Conservation (phyloP, 352 stramenopile species). For the Phytophthora boehmeriae region DNA sequence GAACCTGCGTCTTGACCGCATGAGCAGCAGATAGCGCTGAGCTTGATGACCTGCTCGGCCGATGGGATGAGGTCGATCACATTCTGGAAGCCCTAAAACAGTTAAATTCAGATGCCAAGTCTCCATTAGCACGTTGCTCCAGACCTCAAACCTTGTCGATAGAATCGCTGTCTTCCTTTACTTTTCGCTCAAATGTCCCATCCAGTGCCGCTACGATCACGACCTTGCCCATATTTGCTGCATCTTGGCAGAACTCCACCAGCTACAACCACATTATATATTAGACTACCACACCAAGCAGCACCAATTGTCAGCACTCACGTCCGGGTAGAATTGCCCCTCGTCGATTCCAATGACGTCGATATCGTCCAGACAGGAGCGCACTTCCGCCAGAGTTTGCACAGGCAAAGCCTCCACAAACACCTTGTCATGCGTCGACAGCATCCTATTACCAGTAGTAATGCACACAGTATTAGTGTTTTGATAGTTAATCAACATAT, state of each 20-base stretch:
- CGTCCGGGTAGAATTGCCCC: constrained; percentile 87
- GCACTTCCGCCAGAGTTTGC: constrained; percentile 59
- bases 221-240: constrained; percentile 72
- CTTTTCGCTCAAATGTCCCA: constrained; percentile 79
- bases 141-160: background rate
- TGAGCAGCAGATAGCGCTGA: constrained; percentile 84
- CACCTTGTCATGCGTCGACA: constrained; percentile 82
- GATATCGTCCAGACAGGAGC: constrained; percentile 59
- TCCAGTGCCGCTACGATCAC: constrained; percentile 81
- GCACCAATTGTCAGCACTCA: constrained; percentile 20
- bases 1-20: constrained; percentile 74
- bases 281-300: constrained; percentile 14
- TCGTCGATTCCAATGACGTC: constrained; percentile 90
- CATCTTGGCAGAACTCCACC: constrained; percentile 77
- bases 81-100: constrained; percentile 64
- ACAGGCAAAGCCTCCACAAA: constrained; percentile 73
- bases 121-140: background rate
- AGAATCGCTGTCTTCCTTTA: constrained; percentile 12
- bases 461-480: background rate
- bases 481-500: background rate
- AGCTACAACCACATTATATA: constrained; percentile 41
- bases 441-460: constrained; percentile 43
- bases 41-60: constrained; percentile 82
- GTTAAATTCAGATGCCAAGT: constrained; percentile 4
- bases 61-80: constrained; percentile 76